Percentiles rank a stretch among this genome's conserved stretches.
Evolutionary conservation across 345 rosid species (phyloP).

Genomic region (Cochlearia excelsa): DNA sequence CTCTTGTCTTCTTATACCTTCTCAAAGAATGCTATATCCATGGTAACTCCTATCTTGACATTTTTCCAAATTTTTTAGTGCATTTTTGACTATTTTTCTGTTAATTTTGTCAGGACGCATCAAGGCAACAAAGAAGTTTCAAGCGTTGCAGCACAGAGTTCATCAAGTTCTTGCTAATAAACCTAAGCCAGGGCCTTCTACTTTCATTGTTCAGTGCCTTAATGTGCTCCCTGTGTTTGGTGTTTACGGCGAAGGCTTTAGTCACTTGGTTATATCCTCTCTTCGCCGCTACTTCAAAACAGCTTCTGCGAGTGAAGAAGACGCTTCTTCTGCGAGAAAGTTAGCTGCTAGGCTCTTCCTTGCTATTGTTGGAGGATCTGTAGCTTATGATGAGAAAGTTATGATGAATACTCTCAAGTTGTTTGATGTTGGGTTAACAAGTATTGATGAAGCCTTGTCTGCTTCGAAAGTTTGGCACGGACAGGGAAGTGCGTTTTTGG

Average conservation of each 20-base stretch:
- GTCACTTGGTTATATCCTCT: slow-evolving; percentile 81
- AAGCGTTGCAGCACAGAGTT: slow-evolving; percentile 71
- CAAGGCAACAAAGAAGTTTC: slow-evolving; percentile 73
- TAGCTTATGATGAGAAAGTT: slow-evolving; percentile 60
- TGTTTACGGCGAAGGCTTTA: slow-evolving; percentile 66
- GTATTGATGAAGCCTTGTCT: slow-evolving; percentile 53
- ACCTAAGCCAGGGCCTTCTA: slow-evolving; percentile 74
- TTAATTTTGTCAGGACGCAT: slow-evolving; percentile 50
- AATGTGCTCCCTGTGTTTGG: slow-evolving; percentile 73
- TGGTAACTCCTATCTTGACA: slow-evolving; percentile 39
- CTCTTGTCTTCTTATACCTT: slow-evolving; percentile 71
- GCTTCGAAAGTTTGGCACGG: slow-evolving; percentile 34
- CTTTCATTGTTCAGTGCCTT: slow-evolving; percentile 63
- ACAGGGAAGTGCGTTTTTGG: slow-evolving; percentile 45
- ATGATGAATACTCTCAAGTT: slow-evolving; percentile 54
- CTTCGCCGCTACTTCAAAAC: slow-evolving; percentile 60
- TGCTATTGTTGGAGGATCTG: slow-evolving; percentile 46
- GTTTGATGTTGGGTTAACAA: slow-evolving; percentile 52
- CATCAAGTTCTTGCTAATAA: slow-evolving; percentile 52
- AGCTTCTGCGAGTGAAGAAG: slow-evolving; percentile 32
- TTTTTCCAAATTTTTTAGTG: background rate
- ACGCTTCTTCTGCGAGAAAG: slow-evolving; percentile 47
- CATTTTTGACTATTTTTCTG: background rate
- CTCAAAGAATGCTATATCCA: slow-evolving; percentile 68
- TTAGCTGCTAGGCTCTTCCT: slow-evolving; percentile 62